Percentiles rank a stretch among this genome's conserved stretches.
Conservation (phyloP, 345 rosid species). For the Fremontodendron californicum region DNA sequence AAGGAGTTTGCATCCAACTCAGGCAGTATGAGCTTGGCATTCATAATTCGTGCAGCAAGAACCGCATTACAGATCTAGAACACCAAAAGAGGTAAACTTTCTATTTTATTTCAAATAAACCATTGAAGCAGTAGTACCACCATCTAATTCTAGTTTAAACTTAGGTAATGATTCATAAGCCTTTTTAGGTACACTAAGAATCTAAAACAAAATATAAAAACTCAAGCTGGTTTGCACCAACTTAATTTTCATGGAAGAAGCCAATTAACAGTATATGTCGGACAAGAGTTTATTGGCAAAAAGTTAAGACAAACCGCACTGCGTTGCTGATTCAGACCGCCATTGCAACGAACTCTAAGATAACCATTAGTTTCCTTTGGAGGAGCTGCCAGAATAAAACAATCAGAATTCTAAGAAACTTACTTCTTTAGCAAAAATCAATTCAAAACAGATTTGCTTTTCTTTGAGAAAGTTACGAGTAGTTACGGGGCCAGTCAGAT, state of each 20-base stretch:
- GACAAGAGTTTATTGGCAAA: constrained; percentile 7
- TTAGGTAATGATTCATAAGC: neutral
- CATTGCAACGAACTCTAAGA: constrained; percentile 96
- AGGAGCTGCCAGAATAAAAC: constrained; percentile 64
- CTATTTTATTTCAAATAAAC: constrained; percentile 2
- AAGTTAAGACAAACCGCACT: constrained; percentile 67
- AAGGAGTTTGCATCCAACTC: constrained; percentile 97
- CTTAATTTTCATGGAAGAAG: neutral
- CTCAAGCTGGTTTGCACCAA: neutral
- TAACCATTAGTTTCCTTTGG: constrained; percentile 75
- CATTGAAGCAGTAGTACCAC: neutral
- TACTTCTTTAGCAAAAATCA: neutral
- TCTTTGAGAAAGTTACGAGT: constrained; percentile 17
- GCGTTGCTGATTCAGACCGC: constrained; percentile 97
- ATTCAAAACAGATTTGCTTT: constrained; percentile 13
- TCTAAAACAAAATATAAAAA: neutral
- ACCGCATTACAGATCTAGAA: constrained; percentile 95
- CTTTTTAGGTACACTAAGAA: constrained; percentile 3
- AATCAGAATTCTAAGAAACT: neutral
- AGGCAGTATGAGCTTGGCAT: constrained; percentile 94
- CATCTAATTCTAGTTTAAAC: neutral
- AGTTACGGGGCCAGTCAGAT: constrained; percentile 85
- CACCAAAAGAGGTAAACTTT: constrained; percentile 15
- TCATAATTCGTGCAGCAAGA: constrained; percentile 99
- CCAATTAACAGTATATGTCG: neutral